Base-by-base conservation (phyloP, 306 rosid genomes). In the Rosa persica region DNA sequence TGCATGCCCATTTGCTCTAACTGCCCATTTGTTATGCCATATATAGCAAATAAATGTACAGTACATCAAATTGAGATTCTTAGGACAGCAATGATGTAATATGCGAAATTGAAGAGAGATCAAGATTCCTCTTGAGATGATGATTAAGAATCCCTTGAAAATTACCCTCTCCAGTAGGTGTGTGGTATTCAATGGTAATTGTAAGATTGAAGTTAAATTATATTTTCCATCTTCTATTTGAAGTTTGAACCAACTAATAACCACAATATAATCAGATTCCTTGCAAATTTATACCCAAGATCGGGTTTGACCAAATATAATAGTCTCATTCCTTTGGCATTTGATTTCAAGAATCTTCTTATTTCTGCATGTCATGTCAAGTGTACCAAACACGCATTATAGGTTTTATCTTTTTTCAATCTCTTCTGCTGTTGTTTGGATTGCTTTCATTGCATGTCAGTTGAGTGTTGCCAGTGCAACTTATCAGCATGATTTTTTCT, bases 371-470 rank as follows among this genome's bases (percentile, higher is more conserved):
- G 6, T 22, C 49, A 72, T 38, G 22, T 39, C 51, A 55, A 73
- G 39, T 46, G 16, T 20, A 1, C 49, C 49, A 54, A 34, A 20
- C 20, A 12, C 5, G 30, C 12, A 34, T 38, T 27, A 57, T 57
- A 57, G 30, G 30, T 51, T 47, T 13, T 47, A 17, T 12, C 58
- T 23, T 6, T 17, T 17, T 25, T 12, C 16, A 51, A 1, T 70
- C 6, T 20, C 17, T 15, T 27, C 5, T 16, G 6, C 8, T 27
- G 75, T 71, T 71, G 8, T 67, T 49, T 13, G 40, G 11, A 30
- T 52, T 43, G 20, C 69, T 42, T 22, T 22, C 69, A 4, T 27
- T 48, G 27, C 75, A 71, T 71, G 44, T 44, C n/a, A 69, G 73
- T 49, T 23, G 1, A 67, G 49, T 67, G 30, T 71, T 47, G 6